phyloP scores from a whole-genome alignment of 371 early-diverging fungal species.

The Capniomyces stellatus region DNA sequence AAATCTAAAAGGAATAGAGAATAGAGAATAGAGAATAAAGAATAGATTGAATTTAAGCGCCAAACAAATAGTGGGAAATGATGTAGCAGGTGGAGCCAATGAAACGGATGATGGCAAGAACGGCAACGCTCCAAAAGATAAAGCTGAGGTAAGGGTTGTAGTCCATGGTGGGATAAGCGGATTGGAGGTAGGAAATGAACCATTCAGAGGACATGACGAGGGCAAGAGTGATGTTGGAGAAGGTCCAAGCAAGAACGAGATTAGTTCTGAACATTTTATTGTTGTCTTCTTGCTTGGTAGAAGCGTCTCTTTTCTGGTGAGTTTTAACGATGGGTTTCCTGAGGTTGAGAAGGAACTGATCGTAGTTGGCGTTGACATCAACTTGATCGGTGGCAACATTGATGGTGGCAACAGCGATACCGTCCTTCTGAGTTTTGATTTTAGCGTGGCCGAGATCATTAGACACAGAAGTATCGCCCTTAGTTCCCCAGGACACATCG shows the following conservation, averaged over 20 bases:
- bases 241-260: slow-evolving; percentile 66
- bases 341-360: slow-evolving; percentile 38
- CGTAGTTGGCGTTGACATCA: slow-evolving; percentile 63
- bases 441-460: slow-evolving; percentile 46
- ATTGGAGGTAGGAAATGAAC: slow-evolving; percentile 12
- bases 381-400: slow-evolving; percentile 52
- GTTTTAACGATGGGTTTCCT: slow-evolving; percentile 27
- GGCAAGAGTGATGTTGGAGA: slow-evolving; percentile 54
- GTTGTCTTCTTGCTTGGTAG: slow-evolving; percentile 67
- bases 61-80: slow-evolving; percentile 21
- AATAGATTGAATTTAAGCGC: slow-evolving; percentile 1
- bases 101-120: slow-evolving; percentile 50
- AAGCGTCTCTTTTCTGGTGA: slow-evolving; percentile 43
- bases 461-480: slow-evolving; percentile 48
- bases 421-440: slow-evolving; percentile 28
- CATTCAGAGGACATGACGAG: slow-evolving; percentile 33
- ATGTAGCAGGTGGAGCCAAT: slow-evolving; percentile 48
- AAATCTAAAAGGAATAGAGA: too few species aligned
- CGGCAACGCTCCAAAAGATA: slow-evolving; percentile 69
- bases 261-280: slow-evolving; percentile 69
- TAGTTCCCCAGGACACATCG: slow-evolving; percentile 91
- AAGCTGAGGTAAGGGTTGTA: slow-evolving; percentile 59
- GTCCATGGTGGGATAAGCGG: slow-evolving; percentile 9
- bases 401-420: slow-evolving; percentile 37
- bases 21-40: too few species aligned